Conservation (phyloP, 225 moss, liverwort and hornwort genomes). For the Thuidium tamariscinum region DNA sequence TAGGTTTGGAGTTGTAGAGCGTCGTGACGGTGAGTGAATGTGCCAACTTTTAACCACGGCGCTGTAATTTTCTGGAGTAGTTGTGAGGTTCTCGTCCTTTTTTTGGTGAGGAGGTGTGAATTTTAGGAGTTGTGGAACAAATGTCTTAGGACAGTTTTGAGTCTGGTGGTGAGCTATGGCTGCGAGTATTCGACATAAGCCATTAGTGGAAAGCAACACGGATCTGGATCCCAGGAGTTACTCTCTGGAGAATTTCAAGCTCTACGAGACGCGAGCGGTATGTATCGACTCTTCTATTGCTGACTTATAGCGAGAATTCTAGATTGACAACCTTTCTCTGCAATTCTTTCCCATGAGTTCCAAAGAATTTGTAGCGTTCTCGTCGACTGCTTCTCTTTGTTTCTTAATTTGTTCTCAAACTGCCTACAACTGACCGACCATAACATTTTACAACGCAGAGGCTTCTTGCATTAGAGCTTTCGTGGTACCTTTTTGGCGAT, state of each 20-base stretch:
- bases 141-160: neutral
- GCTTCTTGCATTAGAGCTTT: neutral
- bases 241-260: slow-evolving; percentile 57
- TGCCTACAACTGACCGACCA: neutral
- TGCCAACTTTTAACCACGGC: neutral
- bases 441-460: neutral
- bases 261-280: slow-evolving; percentile 83
- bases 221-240: slow-evolving; percentile 28
- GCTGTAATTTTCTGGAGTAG: neutral
- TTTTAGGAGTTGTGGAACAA: neutral
- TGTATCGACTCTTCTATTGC: neutral
- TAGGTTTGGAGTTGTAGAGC: neutral
- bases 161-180: slow-evolving; percentile 15
- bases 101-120: neutral
- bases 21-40: neutral
- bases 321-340: neutral
- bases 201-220: slow-evolving; percentile 31
- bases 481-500: neutral
- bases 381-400: neutral
- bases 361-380: neutral
- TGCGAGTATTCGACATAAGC: neutral
- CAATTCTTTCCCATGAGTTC: neutral
- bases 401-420: neutral
- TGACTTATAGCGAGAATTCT: neutral
- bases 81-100: neutral